Conservation (phyloP, 164 flowering plant species). For the Piper betle region DNA sequence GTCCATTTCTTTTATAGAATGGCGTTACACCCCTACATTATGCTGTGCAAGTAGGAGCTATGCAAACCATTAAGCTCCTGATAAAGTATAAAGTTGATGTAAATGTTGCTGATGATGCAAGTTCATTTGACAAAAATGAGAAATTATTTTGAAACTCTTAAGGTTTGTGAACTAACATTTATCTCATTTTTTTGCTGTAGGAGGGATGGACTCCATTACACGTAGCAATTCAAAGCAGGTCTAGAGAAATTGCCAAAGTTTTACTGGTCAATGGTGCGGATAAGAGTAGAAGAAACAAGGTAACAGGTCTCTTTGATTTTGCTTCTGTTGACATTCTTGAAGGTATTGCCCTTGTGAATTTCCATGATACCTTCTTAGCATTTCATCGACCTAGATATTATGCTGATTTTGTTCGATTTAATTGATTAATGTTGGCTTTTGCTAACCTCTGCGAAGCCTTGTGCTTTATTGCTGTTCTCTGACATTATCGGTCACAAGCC, state of each 20-base stretch:
- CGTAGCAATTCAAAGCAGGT: conserved; percentile 69
- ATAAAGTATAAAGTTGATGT: conserved; percentile 75
- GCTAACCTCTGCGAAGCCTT: no score
- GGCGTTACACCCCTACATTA: conserved; percentile 92
- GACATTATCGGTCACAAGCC: no score
- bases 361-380: not conserved
- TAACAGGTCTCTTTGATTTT: conserved; percentile 5
- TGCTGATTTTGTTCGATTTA: no score
- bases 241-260: conserved; percentile 69
- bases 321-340: not conserved
- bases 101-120: conserved; percentile 69
- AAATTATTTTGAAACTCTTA: not conserved
- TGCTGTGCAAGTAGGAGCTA: conserved; percentile 94
- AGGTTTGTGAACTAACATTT: not conserved
- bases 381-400: no score
- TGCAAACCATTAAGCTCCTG: conserved; percentile 77
- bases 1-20: conserved; percentile 27
- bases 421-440: no score
- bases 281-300: conserved; percentile 66
- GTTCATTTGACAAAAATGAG: conserved; percentile 7
- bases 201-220: conserved; percentile 99
- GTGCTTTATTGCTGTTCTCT: no score
- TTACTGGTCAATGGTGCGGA: conserved; percentile 86
- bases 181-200: conserved; percentile 25
- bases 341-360: not conserved